Percentiles rank a stretch among this genome's conserved stretches.
phyloP scores from a whole-genome alignment of 108 stramenopile species.

The Cylindrotheca closterium region DNA sequence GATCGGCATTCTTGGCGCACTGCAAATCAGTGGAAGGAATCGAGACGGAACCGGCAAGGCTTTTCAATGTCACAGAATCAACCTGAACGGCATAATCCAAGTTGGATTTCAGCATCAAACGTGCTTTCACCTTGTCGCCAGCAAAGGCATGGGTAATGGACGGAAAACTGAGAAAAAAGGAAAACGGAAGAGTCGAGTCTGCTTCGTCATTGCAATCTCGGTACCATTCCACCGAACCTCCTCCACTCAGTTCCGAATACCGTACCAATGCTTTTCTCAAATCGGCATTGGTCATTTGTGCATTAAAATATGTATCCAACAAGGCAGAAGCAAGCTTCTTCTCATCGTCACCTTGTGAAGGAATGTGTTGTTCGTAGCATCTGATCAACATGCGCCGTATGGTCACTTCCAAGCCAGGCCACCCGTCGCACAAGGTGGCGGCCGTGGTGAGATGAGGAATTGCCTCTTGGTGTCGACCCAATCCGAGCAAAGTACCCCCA shows the following conservation, averaged over 20 bases:
- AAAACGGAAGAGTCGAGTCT: constrained; percentile 51
- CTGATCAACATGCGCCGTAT: constrained; percentile 57
- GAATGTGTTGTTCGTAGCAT: constrained; percentile 53
- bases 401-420: constrained; percentile 59
- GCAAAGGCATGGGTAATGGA: constrained; percentile 59
- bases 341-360: constrained; percentile 2
- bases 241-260: constrained; percentile 11
- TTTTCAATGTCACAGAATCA: constrained; percentile 41
- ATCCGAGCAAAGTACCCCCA: constrained; percentile 58
- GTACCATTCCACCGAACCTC: constrained; percentile 34
- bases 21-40: constrained; percentile 29
- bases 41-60: constrained; percentile 29
- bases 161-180: constrained; percentile 72
- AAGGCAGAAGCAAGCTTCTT: constrained; percentile 28
- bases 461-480: constrained; percentile 50
- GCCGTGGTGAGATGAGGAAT: constrained; percentile 57
- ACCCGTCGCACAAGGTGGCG: constrained; percentile 40
- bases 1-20: constrained; percentile 29
- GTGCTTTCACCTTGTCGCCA: constrained; percentile 59
- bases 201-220: constrained; percentile 32
- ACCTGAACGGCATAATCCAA: constrained; percentile 58
- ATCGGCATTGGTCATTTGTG: constrained; percentile 26
- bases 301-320: constrained; percentile 42
- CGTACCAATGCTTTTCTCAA: constrained; percentile 25
- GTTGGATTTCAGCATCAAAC: constrained; percentile 63